Percentiles rank a stretch among this genome's conserved stretches.
These are phyloP conservation scores for Cyclotella choctawhatcheeana DNA, from an alignment of 108 stramenopile genomes.

Conservation along the genomic window DNA sequence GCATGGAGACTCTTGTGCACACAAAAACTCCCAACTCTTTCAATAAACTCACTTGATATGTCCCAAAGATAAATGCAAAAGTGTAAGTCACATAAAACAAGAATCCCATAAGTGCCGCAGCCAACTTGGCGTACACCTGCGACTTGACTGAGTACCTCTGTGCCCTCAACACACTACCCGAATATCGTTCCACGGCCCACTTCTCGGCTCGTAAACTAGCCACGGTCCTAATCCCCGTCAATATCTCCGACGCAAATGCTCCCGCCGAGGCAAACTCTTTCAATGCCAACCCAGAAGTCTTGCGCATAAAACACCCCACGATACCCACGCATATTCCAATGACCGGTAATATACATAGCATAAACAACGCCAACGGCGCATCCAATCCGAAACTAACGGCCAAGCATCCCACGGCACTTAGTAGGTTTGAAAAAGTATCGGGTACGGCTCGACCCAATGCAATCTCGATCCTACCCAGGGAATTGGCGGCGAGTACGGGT, in stretches of 20 bases:
- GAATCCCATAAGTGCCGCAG: conserved; percentile 35
- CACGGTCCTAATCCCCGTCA: conserved; percentile 54
- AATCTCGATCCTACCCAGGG: conserved; percentile 29
- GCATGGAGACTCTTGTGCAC: too few species aligned
- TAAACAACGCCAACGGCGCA: conserved; percentile 45
- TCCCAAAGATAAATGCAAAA: conserved; percentile 48
- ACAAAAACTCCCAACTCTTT: too few species aligned
- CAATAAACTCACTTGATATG: conserved; percentile 32
- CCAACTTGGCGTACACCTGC: conserved; percentile 24
- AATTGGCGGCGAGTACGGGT: conserved; percentile 40
- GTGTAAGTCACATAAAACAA: conserved; percentile 45
- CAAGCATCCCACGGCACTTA: conserved; percentile 46
- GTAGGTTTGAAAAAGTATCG: conserved; percentile 46
- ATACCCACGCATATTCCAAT: conserved; percentile 44
- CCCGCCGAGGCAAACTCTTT: conserved; percentile 10
- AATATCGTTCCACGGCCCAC: conserved; percentile 38
- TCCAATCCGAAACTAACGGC: conserved; percentile 47
- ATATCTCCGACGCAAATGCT: conserved; percentile 47
- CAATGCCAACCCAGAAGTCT: conserved; percentile 22
- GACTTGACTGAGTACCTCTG: conserved; percentile 37
- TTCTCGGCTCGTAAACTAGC: conserved; percentile 44
- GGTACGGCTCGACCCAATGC: conserved; percentile 43
- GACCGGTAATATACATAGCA: conserved; percentile 45
- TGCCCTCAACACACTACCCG: conserved; percentile 30
- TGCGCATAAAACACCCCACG: conserved; percentile 48